Conservation (phyloP, 257 asterid genomes). For the Craterostigma plantagineum region DNA sequence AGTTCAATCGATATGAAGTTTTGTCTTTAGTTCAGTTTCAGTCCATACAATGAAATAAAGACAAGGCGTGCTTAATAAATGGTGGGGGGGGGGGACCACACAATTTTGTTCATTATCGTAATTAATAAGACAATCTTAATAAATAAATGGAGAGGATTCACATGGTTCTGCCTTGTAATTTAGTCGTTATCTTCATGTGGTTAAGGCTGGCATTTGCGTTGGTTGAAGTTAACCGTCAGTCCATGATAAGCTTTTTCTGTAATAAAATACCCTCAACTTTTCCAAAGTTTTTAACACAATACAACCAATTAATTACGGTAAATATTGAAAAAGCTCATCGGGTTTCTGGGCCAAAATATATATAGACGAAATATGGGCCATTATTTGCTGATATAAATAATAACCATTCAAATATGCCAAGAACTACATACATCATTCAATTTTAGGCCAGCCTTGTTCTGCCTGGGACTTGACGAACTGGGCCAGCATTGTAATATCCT, state of each 20-base stretch:
- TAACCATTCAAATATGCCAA: not conserved
- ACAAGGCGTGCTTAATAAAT: constrained; percentile 22
- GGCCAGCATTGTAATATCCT: constrained; percentile 57
- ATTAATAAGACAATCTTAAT: not conserved
- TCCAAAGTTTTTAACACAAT: too few species aligned
- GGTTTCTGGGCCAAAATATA: too few species aligned
- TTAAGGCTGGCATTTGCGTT: constrained; percentile 24
- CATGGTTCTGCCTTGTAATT: constrained; percentile 63
- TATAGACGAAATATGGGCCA: too few species aligned
- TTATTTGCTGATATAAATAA: too few species aligned
- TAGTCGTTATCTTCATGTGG: constrained; percentile 25
- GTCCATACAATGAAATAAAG: constrained; percentile 17
- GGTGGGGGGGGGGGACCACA: constrained; percentile 42
- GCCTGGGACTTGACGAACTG: constrained; percentile 75
- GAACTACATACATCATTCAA: constrained; percentile 6
- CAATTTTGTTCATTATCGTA: not conserved
- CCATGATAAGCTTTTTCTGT: constrained; percentile 12
- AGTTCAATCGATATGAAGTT: constrained; percentile 2
- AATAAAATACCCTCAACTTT: not conserved
- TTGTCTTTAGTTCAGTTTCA: constrained; percentile 42
- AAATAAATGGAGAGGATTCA: constrained; percentile 40
- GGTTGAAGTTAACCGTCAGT: constrained; percentile 15
- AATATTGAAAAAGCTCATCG: too few species aligned
- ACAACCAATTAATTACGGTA: too few species aligned
- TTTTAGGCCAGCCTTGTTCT: constrained; percentile 55